Evolutionary conservation across 2,329 filamentous ascomycete genomes (phyloP), one percentile per base, ranked within the genome.

Genomic region (Talaromyces amestolkiae): DNA sequence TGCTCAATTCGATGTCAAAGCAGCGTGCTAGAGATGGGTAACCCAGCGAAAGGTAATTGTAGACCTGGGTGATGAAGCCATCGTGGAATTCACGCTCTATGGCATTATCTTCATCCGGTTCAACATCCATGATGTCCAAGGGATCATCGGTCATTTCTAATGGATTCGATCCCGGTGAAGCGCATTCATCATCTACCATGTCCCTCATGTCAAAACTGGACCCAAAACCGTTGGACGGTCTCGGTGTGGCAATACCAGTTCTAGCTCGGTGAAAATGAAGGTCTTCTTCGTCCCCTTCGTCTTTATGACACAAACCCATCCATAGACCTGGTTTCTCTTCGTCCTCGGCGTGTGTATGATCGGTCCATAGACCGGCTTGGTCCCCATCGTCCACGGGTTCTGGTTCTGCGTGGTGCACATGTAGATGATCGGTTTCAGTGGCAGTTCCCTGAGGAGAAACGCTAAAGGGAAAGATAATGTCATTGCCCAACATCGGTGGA

Each of bases 31-130:
- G 87, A 39, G 91, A 89, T 3, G 94, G 93, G 76, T 97, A 97
- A 5, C 94, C 94, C 5, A 98, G 85, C 0, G 92, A 96, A 17
- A 98, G 84, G 77, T 98, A 98, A 77, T 98, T 97, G 84, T 96
- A 98, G 8, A 98, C 93, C 77, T 98, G 94, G 0, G 93, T 97
- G 64, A 97, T 87, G 75, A 97, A 97, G 3, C 83, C 83, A 75
- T 97, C 92, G 67, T 89, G 84, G 72, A 95, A 96, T 76, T 97
- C 93, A 37, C 79, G 75, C 33, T 83, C 78, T 49, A 87, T 82
- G 11, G 79, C 74, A 80, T 79, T 75, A 68, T 84, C 81, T 53
- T 70, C 53, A 39, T 70, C 63, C 1, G 76, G 65, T 71, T 75
- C 75, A 22, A 72, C 70, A 19, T 76, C 66, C 53, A 75, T 71